A percentile compares a stretch with the other conserved stretches of the same genome.
Evolutionary conservation across 306 rosid genomes (phyloP).

Genomic region (Spatholobus suberectus): DNA sequence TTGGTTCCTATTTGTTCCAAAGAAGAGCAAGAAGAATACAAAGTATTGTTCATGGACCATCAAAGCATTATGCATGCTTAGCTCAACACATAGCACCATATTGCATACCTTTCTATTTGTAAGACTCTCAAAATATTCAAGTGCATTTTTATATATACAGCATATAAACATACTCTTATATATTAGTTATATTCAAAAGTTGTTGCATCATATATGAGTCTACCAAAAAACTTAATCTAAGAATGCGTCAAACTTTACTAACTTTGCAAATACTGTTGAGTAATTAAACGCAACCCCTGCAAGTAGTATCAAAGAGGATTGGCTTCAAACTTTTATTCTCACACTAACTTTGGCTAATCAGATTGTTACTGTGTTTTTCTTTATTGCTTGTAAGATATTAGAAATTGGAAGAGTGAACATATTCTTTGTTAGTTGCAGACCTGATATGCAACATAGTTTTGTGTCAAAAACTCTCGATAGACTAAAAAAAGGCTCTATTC

Average conservation of each 20-base stretch:
- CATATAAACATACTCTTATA: too few species aligned
- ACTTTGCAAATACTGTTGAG: too few species aligned
- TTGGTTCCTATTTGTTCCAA: constrained; percentile 17
- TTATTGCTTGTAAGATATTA: constrained; percentile 23
- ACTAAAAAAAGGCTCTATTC: neutral
- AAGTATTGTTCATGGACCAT: neutral
- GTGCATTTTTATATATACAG: constrained; percentile 32
- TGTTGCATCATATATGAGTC: too few species aligned
- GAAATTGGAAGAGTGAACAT: constrained; percentile 54
- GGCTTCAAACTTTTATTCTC: constrained; percentile 36
- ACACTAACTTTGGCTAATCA: neutral
- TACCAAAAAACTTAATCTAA: too few species aligned
- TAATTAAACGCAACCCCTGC: too few species aligned
- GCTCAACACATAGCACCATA: constrained; percentile 9
- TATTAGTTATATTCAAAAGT: too few species aligned
- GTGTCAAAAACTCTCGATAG: constrained; percentile 39
- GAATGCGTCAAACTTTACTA: too few species aligned
- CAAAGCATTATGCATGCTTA: constrained; percentile 6
- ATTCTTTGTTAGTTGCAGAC: constrained; percentile 55
- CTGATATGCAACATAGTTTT: constrained; percentile 42
- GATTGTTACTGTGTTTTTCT: constrained; percentile 44
- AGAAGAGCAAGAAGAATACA: constrained; percentile 21
- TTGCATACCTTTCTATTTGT: constrained; percentile 51
- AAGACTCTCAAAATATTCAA: constrained; percentile 53
- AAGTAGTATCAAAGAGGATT: too few species aligned